Base-by-base conservation (phyloP, 23 red algal genomes). In the Cyanidioschyzon merolae region DNA sequence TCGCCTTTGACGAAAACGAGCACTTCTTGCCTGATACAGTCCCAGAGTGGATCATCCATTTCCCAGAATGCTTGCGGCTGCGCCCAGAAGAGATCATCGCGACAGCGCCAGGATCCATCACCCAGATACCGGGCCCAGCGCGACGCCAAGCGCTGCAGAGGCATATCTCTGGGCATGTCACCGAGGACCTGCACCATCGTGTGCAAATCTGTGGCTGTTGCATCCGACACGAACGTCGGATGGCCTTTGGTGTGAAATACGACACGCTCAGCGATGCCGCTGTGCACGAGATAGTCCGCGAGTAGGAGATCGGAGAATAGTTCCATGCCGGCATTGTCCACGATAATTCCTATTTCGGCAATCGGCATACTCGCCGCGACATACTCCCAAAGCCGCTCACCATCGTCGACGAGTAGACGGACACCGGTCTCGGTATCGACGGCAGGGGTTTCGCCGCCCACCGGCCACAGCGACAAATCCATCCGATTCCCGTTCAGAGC, bases 241-340 rank as follows among this genome's bases (percentile, higher is more conserved):
- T 97, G 88, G 7, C 76, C 71, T 79, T 97, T 97, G 58, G 88
- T 68, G 50, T 97, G 93, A 37, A 97, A 58, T 3, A 76, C 54
- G 18, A 97, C 88, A 58, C n/a, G 1, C 0, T 57, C 36, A 34
- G 84, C 83, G 27, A 84, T 31, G 1, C 88, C 82, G 26, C 76
- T 51, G 0, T 74, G 25, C 0, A 97, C 58, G 26, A 97, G 76
- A 80, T 77, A 83, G 58, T 97, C 85, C 34, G 93, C 93, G 27
- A 97, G 68, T 17, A 81, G 86, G 75, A 97, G 59, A 68, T 97
- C 93, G 79, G 84, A 87, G 75, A 97, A 97, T 2, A 97, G 80
- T 59, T 97, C 93, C 41, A 97, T 85, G 37, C 88, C 93, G n/a
- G 93, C 93, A 67, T 97, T 97, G 59, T 97, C 93, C 24, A 97